A percentile compares a stretch with the other conserved stretches of the same genome.
Evolutionary conservation across 176 grass and related monocot species (phyloP).

Genomic region (Saccharum spontaneum): DNA sequence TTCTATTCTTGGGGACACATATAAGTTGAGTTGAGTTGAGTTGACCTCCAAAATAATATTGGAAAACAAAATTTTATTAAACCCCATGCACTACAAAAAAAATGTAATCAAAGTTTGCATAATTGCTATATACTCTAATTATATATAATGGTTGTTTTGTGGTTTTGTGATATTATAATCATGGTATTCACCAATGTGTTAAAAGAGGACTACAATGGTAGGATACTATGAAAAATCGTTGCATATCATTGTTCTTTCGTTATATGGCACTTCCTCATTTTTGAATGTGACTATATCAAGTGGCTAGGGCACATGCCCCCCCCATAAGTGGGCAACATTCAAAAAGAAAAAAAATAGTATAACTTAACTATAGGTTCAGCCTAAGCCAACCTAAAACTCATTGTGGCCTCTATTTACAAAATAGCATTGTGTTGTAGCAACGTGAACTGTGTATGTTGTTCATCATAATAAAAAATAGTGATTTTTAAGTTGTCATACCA

Average conservation of each 20-base stretch:
- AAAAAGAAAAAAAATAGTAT: neutral
- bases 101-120: neutral
- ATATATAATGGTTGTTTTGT: neutral
- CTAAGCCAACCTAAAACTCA: neutral
- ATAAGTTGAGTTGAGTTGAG: neutral
- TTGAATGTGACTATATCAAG: neutral
- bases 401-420: neutral
- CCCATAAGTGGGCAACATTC: neutral
- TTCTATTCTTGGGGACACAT: neutral
- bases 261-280: neutral
- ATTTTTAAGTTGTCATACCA: neutral
- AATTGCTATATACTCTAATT: neutral
- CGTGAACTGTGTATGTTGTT: neutral
- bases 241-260: neutral
- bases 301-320: neutral
- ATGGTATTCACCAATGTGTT: neutral
- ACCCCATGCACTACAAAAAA: neutral
- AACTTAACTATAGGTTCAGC: neutral
- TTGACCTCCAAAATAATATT: neutral
- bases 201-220: neutral
- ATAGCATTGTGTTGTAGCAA: neutral
- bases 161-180: neutral
- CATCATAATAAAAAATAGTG: neutral
- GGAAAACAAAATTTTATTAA: neutral
- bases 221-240: neutral